A percentile compares a stretch with the other conserved stretches of the same genome.
These are phyloP conservation scores for Aechmea fasciata DNA, from an alignment of 176 grass and related monocot genomes.

Conservation along the genomic window DNA sequence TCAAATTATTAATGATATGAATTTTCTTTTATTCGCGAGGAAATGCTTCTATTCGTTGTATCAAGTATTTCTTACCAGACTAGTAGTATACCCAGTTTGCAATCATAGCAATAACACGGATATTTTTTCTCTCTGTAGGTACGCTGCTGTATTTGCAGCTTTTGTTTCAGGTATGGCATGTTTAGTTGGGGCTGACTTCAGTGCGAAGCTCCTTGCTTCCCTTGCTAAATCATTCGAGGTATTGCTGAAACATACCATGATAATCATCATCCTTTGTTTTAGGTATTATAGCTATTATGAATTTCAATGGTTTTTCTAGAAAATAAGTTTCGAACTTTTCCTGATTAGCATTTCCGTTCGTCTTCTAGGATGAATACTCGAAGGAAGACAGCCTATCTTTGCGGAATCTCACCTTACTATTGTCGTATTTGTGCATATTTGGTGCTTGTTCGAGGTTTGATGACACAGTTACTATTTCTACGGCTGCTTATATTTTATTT, in stretches of 20 bases:
- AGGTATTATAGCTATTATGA: neutral
- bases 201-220: constrained; percentile 72
- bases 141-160: constrained; percentile 77
- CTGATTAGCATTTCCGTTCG: constrained; percentile 15
- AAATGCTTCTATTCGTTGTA: too few relatives aligned
- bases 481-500: neutral
- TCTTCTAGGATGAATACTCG: constrained; percentile 63
- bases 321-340: neutral
- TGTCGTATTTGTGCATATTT: constrained; percentile 77
- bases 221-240: constrained; percentile 82
- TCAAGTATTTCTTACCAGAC: neutral
- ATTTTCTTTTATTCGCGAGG: too few relatives aligned
- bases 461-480: constrained; percentile 15
- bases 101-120: constrained; percentile 15
- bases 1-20: too few relatives aligned
- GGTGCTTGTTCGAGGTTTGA: constrained; percentile 69
- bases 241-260: constrained; percentile 7
- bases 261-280: neutral
- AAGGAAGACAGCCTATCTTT: constrained; percentile 71
- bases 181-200: constrained; percentile 80
- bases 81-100: neutral
- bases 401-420: constrained; percentile 65
- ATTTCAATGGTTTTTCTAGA: too few relatives aligned
- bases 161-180: constrained; percentile 94
- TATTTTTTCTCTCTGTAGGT: constrained; percentile 35